Evolutionary conservation across 78 protist genomes (phyloP).

Genomic region (Tieghemostelium lacteum): DNA sequence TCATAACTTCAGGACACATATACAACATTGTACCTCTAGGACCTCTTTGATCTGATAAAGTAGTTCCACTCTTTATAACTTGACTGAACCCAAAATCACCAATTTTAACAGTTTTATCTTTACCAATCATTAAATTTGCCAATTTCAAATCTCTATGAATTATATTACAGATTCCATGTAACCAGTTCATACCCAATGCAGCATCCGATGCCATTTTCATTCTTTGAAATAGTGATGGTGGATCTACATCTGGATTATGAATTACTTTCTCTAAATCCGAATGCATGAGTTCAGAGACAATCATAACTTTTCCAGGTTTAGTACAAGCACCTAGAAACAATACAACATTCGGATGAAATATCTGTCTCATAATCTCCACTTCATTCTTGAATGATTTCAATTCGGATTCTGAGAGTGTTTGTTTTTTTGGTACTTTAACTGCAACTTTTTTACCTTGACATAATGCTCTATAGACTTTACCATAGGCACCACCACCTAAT

Average conservation of each 20-base stretch:
- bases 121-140: slow-evolving; percentile 77
- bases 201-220: slow-evolving; percentile 75
- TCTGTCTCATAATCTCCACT: slow-evolving; percentile 78
- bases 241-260: slow-evolving; percentile 23
- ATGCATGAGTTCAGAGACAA: slow-evolving; percentile 80
- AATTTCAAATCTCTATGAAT: slow-evolving; percentile 79
- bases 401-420: slow-evolving; percentile 62
- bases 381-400: slow-evolving; percentile 72
- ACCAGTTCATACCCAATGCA: slow-evolving; percentile 79
- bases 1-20: slow-evolving; percentile 87
- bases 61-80: slow-evolving; percentile 73
- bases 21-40: slow-evolving; percentile 83
- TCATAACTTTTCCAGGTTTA: slow-evolving; percentile 80
- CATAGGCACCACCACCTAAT: slow-evolving; percentile 82
- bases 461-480: slow-evolving; percentile 74
- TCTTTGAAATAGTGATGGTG: slow-evolving; percentile 63
- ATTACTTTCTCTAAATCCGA: slow-evolving; percentile 74
- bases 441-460: slow-evolving; percentile 84
- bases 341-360: slow-evolving; percentile 82
- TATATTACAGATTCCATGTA: slow-evolving; percentile 79
- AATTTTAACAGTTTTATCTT: slow-evolving; percentile 74
- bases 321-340: slow-evolving; percentile 86
- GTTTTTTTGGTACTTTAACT: slow-evolving; percentile 80
- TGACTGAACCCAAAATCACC: slow-evolving; percentile 84
- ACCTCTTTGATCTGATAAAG: slow-evolving; percentile 62